Percentiles rank a stretch among this genome's conserved stretches.
phyloP scores from a whole-genome alignment of 768 basidiomycete genomes.

The Boletus rubescentipes region DNA sequence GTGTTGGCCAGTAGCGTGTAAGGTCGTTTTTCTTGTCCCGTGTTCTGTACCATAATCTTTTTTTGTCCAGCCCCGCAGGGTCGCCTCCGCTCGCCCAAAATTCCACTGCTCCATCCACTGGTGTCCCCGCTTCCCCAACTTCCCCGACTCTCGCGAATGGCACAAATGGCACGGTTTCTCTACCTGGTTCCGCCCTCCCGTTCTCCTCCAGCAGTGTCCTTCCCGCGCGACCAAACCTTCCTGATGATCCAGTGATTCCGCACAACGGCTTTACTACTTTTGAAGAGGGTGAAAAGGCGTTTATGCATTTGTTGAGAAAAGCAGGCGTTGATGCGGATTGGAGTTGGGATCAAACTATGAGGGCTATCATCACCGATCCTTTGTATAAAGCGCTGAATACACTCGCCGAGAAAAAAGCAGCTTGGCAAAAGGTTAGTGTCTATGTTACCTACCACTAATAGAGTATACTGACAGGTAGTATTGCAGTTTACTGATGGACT shows the following conservation, averaged over 20 bases:
- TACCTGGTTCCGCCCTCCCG: conserved; percentile 59
- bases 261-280: conserved; percentile 84
- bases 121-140: conserved; percentile 37
- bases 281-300: conserved; percentile 93
- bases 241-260: conserved; percentile 86
- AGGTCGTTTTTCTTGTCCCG: background rate
- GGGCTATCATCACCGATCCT: conserved; percentile 97
- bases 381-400: conserved; percentile 92
- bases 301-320: conserved; percentile 84
- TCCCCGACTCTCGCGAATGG: conserved; percentile 49
- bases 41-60: conserved; percentile 7
- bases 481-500: conserved; percentile 68
- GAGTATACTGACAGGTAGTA: conserved; percentile 9
- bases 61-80: conserved; percentile 26
- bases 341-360: conserved; percentile 99
- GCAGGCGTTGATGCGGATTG: conserved; percentile 88
- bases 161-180: conserved; percentile 42
- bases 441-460: background rate
- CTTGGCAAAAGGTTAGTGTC: conserved; percentile 82
- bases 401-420: conserved; percentile 90
- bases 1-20: conserved; percentile 34
- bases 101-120: conserved; percentile 43
- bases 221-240: conserved; percentile 75
- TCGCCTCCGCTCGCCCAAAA: conserved; percentile 46
- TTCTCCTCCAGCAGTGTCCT: conserved; percentile 58